Evolutionary conservation across 805 yeast genomes (phyloP).

Genomic region (Metschnikowia anglica): DNA sequence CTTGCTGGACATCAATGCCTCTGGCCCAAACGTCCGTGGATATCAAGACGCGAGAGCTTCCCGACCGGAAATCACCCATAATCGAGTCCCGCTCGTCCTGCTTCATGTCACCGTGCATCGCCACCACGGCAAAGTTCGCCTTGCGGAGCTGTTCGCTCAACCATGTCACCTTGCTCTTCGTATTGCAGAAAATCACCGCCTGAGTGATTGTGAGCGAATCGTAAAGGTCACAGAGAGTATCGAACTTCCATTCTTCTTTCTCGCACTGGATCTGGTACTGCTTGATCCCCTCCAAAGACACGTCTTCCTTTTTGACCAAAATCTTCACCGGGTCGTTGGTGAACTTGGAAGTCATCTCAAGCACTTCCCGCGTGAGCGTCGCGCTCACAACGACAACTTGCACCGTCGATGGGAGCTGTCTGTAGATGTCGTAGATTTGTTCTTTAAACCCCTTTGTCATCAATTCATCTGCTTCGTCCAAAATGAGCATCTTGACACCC

Average conservation of each 20-base stretch:
- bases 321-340: constrained; percentile 93
- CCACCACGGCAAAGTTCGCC: constrained; percentile 85
- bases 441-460: constrained; percentile 91
- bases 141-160: constrained; percentile 74
- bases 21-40: constrained; percentile 98
- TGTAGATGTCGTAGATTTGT: constrained; percentile 90
- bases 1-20: constrained; percentile 98
- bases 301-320: constrained; percentile 90
- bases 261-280: constrained; percentile 91
- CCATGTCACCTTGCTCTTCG: constrained; percentile 93
- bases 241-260: constrained; percentile 91
- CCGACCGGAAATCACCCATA: constrained; percentile 94
- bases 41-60: constrained; percentile 88
- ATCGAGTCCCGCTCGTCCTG: constrained; percentile 93
- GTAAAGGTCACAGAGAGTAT: constrained; percentile 89
- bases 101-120: constrained; percentile 97
- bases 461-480: constrained; percentile 97
- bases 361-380: constrained; percentile 86
- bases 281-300: constrained; percentile 90
- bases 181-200: constrained; percentile 97
- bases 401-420: constrained; percentile 74
- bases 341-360: constrained; percentile 89
- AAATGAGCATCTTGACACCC: constrained; percentile 78
- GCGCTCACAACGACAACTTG: constrained; percentile 96
- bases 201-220: constrained; percentile 95